A percentile compares a stretch with the other conserved stretches of the same genome.
phyloP scores from a whole-genome alignment of 2,329 filamentous ascomycete species.

The Sphaerulina populicola region DNA sequence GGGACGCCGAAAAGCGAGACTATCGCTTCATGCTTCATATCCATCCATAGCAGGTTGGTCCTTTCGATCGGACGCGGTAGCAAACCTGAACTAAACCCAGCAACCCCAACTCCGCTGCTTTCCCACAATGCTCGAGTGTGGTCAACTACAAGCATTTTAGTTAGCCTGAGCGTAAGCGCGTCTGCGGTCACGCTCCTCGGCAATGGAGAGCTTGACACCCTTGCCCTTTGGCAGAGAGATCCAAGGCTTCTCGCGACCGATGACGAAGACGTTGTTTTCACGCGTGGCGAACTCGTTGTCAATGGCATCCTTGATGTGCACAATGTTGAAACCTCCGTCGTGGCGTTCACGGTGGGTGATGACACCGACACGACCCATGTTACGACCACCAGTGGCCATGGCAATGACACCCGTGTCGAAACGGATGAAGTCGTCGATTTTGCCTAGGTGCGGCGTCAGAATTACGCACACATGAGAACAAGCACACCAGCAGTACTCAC shows the following conservation, averaged over 20 bases:
- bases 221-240: constrained; percentile 99
- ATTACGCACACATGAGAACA: not conserved
- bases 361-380: constrained; percentile 99
- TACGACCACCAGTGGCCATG: constrained; percentile 99
- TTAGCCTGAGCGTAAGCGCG: constrained; percentile 57
- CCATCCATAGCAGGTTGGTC: constrained; percentile 11
- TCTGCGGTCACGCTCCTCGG: constrained; percentile 97
- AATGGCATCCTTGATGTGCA: constrained; percentile 94
- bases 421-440: constrained; percentile 96
- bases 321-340: constrained; percentile 99
- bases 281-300: constrained; percentile 99
- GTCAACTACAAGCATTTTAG: constrained; percentile 13
- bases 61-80: not conserved
- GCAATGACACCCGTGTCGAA: constrained; percentile 97
- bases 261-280: constrained; percentile 99
- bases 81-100: constrained; percentile 8
- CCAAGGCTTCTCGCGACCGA: constrained; percentile 98
- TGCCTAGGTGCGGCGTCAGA: constrained; percentile 36
- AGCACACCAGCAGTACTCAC: constrained; percentile 36
- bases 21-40: constrained; percentile 10
- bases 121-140: constrained; percentile 2
- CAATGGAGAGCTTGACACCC: constrained; percentile 99
- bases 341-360: constrained; percentile 99
- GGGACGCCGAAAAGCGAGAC: constrained; percentile 10
- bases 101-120: constrained; percentile 18